Evolutionary conservation across 2,329 filamentous ascomycete genomes (phyloP).

Genomic region (Trichoderma oligosporum): DNA sequence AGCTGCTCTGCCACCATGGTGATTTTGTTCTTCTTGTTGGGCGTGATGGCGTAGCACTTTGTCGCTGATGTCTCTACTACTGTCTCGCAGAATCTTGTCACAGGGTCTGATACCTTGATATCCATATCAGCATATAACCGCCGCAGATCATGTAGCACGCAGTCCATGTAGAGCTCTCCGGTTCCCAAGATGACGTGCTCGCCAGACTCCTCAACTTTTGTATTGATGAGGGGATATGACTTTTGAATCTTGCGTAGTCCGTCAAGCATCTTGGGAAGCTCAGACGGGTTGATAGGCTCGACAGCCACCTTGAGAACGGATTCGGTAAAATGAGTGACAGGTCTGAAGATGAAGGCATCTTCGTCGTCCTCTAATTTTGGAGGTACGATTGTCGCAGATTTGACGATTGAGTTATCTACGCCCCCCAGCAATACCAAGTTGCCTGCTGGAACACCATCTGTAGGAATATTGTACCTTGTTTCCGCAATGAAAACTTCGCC

Average conservation of each 20-base stretch:
- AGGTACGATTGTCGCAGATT: conserved; percentile 86
- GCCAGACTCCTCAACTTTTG: conserved; percentile 96
- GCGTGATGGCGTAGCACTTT: conserved; percentile 95
- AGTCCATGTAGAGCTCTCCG: conserved; percentile 99
- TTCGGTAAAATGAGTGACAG: conserved; percentile 90
- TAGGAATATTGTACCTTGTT: conserved; percentile 87
- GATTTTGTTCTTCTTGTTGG: conserved; percentile 99
- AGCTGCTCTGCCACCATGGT: conserved; percentile 97
- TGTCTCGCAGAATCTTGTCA: conserved; percentile 96
- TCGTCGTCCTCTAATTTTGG: conserved; percentile 79
- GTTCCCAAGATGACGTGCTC: conserved; percentile 95
- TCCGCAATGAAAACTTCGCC: conserved; percentile 86
- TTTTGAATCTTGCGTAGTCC: conserved; percentile 96
- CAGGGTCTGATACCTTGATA: conserved; percentile 96
- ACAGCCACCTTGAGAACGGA: conserved; percentile 97
- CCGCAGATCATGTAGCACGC: conserved; percentile 89
- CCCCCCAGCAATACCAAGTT: conserved; percentile 90
- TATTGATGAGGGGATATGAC: conserved; percentile 90
- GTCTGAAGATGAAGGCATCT: conserved; percentile 92
- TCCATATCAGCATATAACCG: conserved; percentile 98
- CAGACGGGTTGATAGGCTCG: conserved; percentile 95
- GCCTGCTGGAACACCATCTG: conserved; percentile 87
- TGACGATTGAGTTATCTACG: conserved; percentile 97
- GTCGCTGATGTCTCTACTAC: conserved; percentile 96
- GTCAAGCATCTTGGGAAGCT: conserved; percentile 97